Base-by-base conservation (phyloP, 371 early-diverging fungal genomes). In the Synchytrium microbalum region DNA sequence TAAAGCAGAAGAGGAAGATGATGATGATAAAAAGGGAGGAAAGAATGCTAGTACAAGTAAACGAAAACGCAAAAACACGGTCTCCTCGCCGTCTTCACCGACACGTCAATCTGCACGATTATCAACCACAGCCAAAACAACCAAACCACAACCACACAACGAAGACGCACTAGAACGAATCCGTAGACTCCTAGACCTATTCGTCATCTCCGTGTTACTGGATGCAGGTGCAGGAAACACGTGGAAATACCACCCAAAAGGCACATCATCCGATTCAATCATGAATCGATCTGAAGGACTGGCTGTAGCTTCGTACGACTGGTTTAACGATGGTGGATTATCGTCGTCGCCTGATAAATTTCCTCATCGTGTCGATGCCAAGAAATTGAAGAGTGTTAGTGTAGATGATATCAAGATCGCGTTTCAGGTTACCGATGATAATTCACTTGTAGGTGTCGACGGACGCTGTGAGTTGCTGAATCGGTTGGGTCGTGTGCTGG, bases 201-300 rank as follows among this genome's bases (percentile, higher is more conserved):
- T 91, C 54, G 83, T 93, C 32, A 90, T 93, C 0, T 91, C 92
- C 1, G 96, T 95, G 3, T 78, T 95, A 26, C 76, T 95, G 8
- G 96, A 95, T 70, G 96, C 96, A 8, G 96, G 96, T 0, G 96
- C 96, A 0, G 96, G 96, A 2, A 81, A 80, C 66, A 60, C 67
- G 5, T 95, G 95, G 95, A 75, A 69, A 25, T 93, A 85, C 74
- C 70, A 70, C 52, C n/a, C n/a, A n/a, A n/a, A n/a, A n/a, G n/a
- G n/a, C n/a, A 85, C 51, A 19, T 23, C 60, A 8, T 14, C 32
- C 0, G 59, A 60, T 24, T 59, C 51, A 8, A 64, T 55, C 29
- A 84, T 83, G 62, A 77, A 77, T 38, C 78, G 96, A 26, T 89
- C 92, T 0, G 96, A 95, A 70, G 96, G 95, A 0, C 72, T 95